A percentile compares a stretch with the other conserved stretches of the same genome.
phyloP scores from a whole-genome alignment of 352 stramenopile species.

The Blastocystis sp. region DNA sequence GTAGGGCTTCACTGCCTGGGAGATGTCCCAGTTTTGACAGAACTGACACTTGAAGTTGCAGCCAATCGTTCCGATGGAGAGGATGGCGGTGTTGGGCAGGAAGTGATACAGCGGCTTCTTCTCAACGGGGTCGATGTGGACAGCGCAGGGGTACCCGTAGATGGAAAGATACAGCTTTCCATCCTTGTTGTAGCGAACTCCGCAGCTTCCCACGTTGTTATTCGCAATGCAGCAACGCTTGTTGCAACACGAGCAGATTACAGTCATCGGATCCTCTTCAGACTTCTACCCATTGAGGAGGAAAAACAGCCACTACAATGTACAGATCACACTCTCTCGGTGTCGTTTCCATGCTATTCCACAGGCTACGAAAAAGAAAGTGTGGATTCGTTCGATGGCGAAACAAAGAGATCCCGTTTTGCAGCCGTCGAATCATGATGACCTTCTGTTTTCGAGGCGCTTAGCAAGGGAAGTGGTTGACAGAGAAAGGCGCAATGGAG shows the following conservation, averaged over 20 bases:
- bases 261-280: conserved; percentile 21
- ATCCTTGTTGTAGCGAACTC: conserved; percentile 67
- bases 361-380: neutral
- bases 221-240: conserved; percentile 64
- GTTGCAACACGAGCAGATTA: conserved; percentile 51
- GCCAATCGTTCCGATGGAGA: conserved; percentile 68
- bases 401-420: too few species aligned
- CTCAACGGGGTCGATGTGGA: conserved; percentile 68
- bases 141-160: conserved; percentile 65
- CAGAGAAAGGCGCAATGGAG: too few species aligned
- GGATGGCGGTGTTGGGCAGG: conserved; percentile 59
- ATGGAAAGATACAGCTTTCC: conserved; percentile 67
- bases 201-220: conserved; percentile 40
- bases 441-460: too few species aligned
- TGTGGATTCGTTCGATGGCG: neutral
- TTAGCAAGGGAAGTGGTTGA: too few species aligned
- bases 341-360: conserved; percentile 1
- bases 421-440: too few species aligned
- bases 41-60: conserved; percentile 69
- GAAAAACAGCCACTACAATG: conserved; percentile 4
- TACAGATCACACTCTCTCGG: conserved; percentile 51
- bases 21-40: conserved; percentile 70
- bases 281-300: conserved; percentile 8
- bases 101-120: conserved; percentile 70
- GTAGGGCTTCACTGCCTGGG: conserved; percentile 27